Conservation (phyloP, 2,329 filamentous ascomycete species). For the Clonostachys rosea region DNA sequence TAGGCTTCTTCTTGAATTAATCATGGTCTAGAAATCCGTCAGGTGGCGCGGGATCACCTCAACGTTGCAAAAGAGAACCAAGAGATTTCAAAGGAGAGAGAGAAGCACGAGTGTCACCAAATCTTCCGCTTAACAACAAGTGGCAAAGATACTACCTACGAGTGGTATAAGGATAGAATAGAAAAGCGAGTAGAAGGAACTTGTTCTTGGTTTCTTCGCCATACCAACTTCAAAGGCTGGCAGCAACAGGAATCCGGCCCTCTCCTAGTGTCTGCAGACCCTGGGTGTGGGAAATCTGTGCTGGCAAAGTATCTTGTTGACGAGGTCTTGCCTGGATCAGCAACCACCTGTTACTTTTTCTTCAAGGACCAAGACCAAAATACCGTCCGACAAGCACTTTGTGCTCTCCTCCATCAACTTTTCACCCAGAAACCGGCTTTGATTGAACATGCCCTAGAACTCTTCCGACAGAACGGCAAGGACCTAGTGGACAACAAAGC, state of each 20-base stretch:
- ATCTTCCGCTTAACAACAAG: slow-evolving; percentile 5
- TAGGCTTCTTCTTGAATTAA: neutral
- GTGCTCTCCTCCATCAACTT: slow-evolving; percentile 31
- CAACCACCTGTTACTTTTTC: slow-evolving; percentile 34
- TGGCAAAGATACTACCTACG: slow-evolving; percentile 11
- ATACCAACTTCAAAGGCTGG: slow-evolving; percentile 21
- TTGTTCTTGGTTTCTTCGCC: slow-evolving; percentile 24
- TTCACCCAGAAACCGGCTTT: slow-evolving; percentile 20
- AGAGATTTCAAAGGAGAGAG: slow-evolving; percentile 14
- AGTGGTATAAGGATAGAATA: slow-evolving; percentile 12
- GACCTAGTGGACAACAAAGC: slow-evolving; percentile 10
- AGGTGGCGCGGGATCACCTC: neutral
- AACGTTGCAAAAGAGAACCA: slow-evolving; percentile 3
- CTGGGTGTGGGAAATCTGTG: slow-evolving; percentile 31
- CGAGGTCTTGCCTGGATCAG: slow-evolving; percentile 8
- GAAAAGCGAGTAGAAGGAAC: slow-evolving; percentile 4
- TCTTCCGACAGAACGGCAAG: slow-evolving; percentile 15
- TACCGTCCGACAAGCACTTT: slow-evolving; percentile 24
- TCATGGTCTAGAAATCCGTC: neutral
- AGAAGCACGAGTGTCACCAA: slow-evolving; percentile 16
- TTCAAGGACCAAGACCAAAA: slow-evolving; percentile 33
- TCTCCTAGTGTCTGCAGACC: slow-evolving; percentile 27
- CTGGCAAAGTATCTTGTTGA: slow-evolving; percentile 26
- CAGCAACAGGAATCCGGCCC: slow-evolving; percentile 14
- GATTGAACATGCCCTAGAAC: slow-evolving; percentile 21